Base-by-base conservation (phyloP, 805 yeast genomes). In the Ogataea chonburiensis region DNA sequence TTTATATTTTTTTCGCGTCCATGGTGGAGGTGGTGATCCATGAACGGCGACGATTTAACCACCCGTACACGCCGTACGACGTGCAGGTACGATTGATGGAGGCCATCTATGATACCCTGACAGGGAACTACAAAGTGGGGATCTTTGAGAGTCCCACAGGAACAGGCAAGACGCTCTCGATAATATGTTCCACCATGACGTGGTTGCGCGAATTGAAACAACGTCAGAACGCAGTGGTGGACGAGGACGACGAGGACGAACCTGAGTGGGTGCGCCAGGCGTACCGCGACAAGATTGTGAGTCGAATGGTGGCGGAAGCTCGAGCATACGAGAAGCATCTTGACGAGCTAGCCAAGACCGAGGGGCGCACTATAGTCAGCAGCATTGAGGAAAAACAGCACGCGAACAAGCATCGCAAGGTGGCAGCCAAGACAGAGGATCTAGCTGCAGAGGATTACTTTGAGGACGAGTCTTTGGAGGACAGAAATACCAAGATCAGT, bases 61-160 rank as follows among this genome's bases (percentile, higher is more conserved):
- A 89, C 56, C 98, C 98, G 1, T 89, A 70, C 55, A 53, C 59
- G 29, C 97, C 98, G 0, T 89, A 89, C 57, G 68, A 67, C 17
- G 87, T 88, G 43, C 98, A 89, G 56, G 27, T 71, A 15, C 73
- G 80, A 41, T 71, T 89, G 46, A 89, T 89, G 97, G 63, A 67
- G 19, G 73, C 79, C 14, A 70, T 91, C n/a, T 83, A 83, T 49
- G 73, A 73, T 16, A 70, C 85, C 1, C 66, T 89, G 12, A 66
- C 68, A 8, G 42, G 58, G 9, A 58, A 52, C 28, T 73, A 68
- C 50, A 86, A 83, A 53, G 66, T 89, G 2, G 95, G 94, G 0
- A 67, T 89, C 1, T 81, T 89, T 52, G 97, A 89, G 56, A 81
- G 93, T 39, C 98, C 98, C 0, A 89, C 98, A 0, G 98, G 98